Evolutionary conservation across 176 grass and related monocot species (phyloP), one percentile per base, ranked within the genome.

Genomic region (Microstegium vimineum): DNA sequence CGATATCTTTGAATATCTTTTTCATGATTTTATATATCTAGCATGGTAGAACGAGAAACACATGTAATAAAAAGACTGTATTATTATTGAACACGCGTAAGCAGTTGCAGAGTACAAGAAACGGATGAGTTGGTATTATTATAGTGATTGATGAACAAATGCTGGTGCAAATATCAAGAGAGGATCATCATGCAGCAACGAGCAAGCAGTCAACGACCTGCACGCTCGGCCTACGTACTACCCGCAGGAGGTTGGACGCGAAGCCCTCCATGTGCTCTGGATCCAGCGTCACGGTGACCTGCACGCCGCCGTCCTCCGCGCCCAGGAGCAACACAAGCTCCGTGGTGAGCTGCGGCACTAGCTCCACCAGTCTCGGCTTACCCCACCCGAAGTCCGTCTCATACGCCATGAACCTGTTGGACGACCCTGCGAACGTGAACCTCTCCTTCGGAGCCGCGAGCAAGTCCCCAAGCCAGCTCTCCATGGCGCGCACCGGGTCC

Each of bases 351-450:
- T 69, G 33, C 10, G 81, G 77, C 36, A 76, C 35, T 8, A 91
- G 35, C 69, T 87, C 85, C 22, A 81, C 81, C 11, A 75, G 66
- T 3, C 15, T 37, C 7, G 85, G 85, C 75, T 47, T 56, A 1
- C 89, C 81, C 69, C 84, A 81, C 61, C 89, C 85, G 10, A 87
- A 91, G 7, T 91, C 81, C 7, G 69, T 17, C 42, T 81, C 75
- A 52, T 87, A 91, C 54, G 69, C 89, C 74, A 22, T 81, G 61
- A 91, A 87, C 40, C 66, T 27, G 37, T 85, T 76, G 13, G 89
- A 91, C 1, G 80, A 85, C 0, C 61, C 84, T 3, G n/a, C 5
- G 22, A 15, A 23, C 5, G 37, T 70, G 37, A 70, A 6, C 37
- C 37, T 42, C 11, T 71, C 68, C 38, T 25, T 27, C 0, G 38